Evolutionary conservation across 768 basidiomycete genomes (phyloP).

Genomic region (Pleurotus cornucopiae): DNA sequence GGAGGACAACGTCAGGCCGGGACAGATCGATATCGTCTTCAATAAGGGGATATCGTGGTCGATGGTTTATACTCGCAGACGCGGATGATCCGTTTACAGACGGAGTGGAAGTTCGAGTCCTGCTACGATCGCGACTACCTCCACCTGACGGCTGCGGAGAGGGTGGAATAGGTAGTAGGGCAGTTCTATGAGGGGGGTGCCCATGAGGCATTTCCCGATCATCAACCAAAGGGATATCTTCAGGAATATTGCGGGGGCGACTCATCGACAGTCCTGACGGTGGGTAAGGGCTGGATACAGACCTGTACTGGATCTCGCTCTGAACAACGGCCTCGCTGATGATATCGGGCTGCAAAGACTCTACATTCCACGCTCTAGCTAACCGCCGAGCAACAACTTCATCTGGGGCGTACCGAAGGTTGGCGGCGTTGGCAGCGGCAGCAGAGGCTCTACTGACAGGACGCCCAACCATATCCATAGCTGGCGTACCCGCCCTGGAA

Average conservation of each 20-base stretch:
- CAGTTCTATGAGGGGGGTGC: neutral
- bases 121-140: constrained; percentile 1
- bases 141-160: constrained; percentile 1
- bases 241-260: constrained; percentile 2
- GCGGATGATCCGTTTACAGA: constrained; percentile 1
- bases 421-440: constrained; percentile 7
- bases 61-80: constrained; percentile 1
- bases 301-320: neutral
- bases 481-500: neutral
- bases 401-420: constrained; percentile 3
- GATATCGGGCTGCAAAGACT: constrained; percentile 3
- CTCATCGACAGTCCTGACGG: constrained; percentile 7
- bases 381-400: constrained; percentile 5
- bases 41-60: constrained; percentile 1
- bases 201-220: neutral
- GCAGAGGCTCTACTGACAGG: constrained; percentile 4
- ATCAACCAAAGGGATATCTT: neutral
- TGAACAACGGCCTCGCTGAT: constrained; percentile 4
- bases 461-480: neutral
- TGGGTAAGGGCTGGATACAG: constrained; percentile 3
- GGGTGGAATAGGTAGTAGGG: constrained; percentile 1
- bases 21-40: constrained; percentile 5
- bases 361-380: constrained; percentile 6
- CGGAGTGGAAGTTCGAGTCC: constrained; percentile 4
- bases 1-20: constrained; percentile 4